These are phyloP conservation scores for Zalaria sp. DNA, from an alignment of 2,329 filamentous ascomycete genomes.

Conservation along the genomic window DNA sequence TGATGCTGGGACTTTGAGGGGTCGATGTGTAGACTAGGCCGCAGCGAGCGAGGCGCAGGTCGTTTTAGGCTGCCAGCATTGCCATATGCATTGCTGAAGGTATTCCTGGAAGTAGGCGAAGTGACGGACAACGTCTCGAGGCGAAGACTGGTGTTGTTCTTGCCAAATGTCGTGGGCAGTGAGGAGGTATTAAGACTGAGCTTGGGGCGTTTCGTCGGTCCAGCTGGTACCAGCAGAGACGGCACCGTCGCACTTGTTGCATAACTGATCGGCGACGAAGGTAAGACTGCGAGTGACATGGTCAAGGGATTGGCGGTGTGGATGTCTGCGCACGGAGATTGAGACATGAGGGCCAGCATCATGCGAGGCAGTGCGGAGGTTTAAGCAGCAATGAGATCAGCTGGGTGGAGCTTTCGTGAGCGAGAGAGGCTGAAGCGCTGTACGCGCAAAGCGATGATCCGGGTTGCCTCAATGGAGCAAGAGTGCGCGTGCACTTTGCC, in stretches of 20 bases:
- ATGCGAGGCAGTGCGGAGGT: constrained; percentile 4
- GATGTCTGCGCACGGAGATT: constrained; percentile 8
- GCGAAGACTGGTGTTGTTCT: constrained; percentile 38
- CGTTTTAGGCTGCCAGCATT: not conserved
- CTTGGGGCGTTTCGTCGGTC: constrained; percentile 36
- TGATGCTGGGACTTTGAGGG: not conserved
- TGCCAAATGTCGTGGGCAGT: constrained; percentile 35
- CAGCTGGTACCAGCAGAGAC: constrained; percentile 8
- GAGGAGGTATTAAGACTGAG: constrained; percentile 44
- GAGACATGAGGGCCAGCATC: constrained; percentile 19
- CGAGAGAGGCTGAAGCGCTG: not conserved
- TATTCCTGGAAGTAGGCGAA: constrained; percentile 48
- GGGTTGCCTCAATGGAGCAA: no score
- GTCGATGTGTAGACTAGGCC: not conserved
- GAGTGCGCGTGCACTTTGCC: not conserved
- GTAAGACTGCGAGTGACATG: constrained; percentile 29
- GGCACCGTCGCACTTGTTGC: constrained; percentile 8
- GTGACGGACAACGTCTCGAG: constrained; percentile 39
- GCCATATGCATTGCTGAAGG: constrained; percentile 43
- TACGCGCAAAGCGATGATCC: not conserved
- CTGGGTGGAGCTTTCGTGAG: not conserved
- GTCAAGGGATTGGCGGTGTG: constrained; percentile 10
- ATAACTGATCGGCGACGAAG: constrained; percentile 16
- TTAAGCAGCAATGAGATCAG: not conserved
- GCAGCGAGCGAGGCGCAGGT: not conserved